Base-by-base conservation (phyloP, 495 filamentous ascomycete species). In the Trichoderma erinaceum region DNA sequence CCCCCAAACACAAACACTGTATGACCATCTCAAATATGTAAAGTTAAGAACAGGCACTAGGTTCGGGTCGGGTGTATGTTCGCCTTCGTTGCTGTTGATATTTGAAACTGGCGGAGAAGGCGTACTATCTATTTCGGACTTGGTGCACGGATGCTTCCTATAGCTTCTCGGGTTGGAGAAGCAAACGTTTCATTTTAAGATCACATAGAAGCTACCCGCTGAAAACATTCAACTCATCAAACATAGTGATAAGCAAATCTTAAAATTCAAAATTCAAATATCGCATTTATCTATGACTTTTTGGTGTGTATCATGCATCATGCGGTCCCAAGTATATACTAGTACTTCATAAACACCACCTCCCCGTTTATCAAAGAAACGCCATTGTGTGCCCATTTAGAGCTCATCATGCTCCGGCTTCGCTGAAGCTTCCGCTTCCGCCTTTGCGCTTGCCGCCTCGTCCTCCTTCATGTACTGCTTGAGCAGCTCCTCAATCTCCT, bases 341-440 rank as follows among this genome's bases (percentile, higher is more conserved):
- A 29, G 29, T 29, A 1, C 29, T 61, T 61, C 56, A 61, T 29
- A 61, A 38, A 5, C 2, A 6, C 35, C 35, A 6, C 35, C 29
- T 29, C 23, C 23, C 52, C 27, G 16, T 61, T 23, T 32, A 61
- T 61, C 56, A 61, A 38, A 38, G 8, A 52, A 61, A 61, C 56
- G 56, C 56, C 56, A 38, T 29, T 61, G 12, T 15, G 56, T 15
- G 56, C 56, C 56, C 23, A 52, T 58, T 75, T 82, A 85, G 70
- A 86, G 72, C 75, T 86, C 83, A 50, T 85, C 83, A 70, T 84
- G 81, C 61, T 73, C 75, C 41, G 68, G 84, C 77, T 73, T 78
- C 58, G 41, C 71, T 81, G 77, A 41, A 50, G 69, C 69, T 41
- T 74, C 69, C 63, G 71, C 65, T 66, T 74, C 69, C 63, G 71